A percentile compares a stretch with the other conserved stretches of the same genome.
Evolutionary conservation across 2,329 filamentous ascomycete genomes (phyloP).

Genomic region (Verticillium klebahnii): DNA sequence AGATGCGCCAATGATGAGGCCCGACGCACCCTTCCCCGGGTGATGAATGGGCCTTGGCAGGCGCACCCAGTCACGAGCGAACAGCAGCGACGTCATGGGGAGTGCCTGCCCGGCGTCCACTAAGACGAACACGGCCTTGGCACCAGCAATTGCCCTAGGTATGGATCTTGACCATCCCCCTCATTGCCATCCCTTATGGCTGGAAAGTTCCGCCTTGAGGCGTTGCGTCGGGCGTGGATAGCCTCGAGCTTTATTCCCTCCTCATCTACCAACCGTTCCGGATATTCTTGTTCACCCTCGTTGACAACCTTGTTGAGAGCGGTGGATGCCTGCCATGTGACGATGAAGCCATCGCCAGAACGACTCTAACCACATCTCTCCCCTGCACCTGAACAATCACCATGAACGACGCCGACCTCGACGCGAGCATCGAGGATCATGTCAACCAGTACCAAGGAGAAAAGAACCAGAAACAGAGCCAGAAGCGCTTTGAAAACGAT

Average conservation of each 20-base stretch:
- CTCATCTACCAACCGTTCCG: not conserved
- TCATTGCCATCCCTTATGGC: not conserved
- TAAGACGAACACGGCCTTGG: not conserved
- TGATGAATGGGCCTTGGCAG: not conserved
- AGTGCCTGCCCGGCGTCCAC: not conserved
- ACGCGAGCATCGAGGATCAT: slow-evolving; percentile 30
- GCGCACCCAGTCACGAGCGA: not conserved
- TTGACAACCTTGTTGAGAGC: not conserved
- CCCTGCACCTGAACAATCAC: slow-evolving; percentile 2
- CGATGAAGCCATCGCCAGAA: not conserved
- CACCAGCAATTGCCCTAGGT: not conserved
- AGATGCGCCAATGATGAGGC: not conserved
- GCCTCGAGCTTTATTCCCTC: not conserved
- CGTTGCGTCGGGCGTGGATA: not conserved
- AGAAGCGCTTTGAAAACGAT: slow-evolving; percentile 29
- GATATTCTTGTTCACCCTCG: not conserved
- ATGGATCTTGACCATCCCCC: not conserved
- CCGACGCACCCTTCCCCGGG: not conserved
- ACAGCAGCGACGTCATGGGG: not conserved
- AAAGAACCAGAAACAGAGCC: slow-evolving; percentile 13
- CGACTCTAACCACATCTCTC: not conserved
- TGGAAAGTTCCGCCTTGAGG: not conserved
- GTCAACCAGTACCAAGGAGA: slow-evolving; percentile 19
- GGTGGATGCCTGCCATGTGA: not conserved
- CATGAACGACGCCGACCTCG: slow-evolving; percentile 38